Percentiles rank a stretch among this genome's conserved stretches.
Evolutionary conservation across 2,329 filamentous ascomycete genomes (phyloP).

Genomic region (Aspergillus sp.): DNA sequence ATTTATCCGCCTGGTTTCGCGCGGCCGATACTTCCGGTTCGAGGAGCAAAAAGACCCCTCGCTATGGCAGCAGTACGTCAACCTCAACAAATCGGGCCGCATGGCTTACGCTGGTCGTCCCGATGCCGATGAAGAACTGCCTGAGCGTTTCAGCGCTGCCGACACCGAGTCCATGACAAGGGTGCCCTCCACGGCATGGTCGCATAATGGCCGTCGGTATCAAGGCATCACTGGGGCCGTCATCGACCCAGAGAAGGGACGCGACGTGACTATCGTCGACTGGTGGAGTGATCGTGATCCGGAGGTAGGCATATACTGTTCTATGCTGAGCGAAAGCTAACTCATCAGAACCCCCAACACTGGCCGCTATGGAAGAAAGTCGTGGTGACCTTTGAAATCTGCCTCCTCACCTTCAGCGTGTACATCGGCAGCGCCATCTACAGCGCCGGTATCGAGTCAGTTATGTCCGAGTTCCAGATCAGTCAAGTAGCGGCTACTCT

Average conservation of each 20-base stretch:
- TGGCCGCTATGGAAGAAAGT: slow-evolving; percentile 47
- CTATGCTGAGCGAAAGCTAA: neutral
- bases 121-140: slow-evolving; percentile 43
- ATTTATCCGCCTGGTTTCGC: slow-evolving; percentile 42
- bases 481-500: slow-evolving; percentile 39
- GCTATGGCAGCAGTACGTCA: slow-evolving; percentile 53
- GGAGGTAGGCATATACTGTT: slow-evolving; percentile 31
- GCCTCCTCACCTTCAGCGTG: slow-evolving; percentile 51
- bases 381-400: slow-evolving; percentile 51
- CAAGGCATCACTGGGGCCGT: slow-evolving; percentile 45
- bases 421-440: slow-evolving; percentile 56
- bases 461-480: slow-evolving; percentile 47
- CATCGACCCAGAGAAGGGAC: slow-evolving; percentile 56
- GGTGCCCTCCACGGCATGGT: slow-evolving; percentile 18
- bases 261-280: slow-evolving; percentile 51
- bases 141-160: slow-evolving; percentile 27
- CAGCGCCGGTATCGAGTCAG: slow-evolving; percentile 43
- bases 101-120: slow-evolving; percentile 39
- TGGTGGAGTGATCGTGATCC: slow-evolving; percentile 53
- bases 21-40: slow-evolving; percentile 43
- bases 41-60: slow-evolving; percentile 50
- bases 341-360: slow-evolving; percentile 46
- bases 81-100: slow-evolving; percentile 52
- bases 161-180: slow-evolving; percentile 12
- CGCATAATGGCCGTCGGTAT: slow-evolving; percentile 25